Conservation (phyloP, 129 eudicot genomes). For the Flaveria robusta region DNA sequence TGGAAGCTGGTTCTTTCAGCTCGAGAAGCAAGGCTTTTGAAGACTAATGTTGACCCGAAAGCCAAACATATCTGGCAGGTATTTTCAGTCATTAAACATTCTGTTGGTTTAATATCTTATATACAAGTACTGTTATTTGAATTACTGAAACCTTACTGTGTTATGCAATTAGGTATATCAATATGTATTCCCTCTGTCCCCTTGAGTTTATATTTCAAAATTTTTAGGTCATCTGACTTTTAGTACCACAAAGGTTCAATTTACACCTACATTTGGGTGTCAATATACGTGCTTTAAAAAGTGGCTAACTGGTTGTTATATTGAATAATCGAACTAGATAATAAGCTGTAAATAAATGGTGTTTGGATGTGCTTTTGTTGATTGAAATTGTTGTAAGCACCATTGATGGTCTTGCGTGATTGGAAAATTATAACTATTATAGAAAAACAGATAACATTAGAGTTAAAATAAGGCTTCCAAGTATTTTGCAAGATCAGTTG, state of each 20-base stretch:
- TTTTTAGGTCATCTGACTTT: neutral
- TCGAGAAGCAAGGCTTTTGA: slow-evolving; percentile 66
- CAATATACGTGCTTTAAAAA: neutral
- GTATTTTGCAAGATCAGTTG: neutral
- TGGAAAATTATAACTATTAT: neutral
- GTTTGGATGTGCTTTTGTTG: slow-evolving; percentile 3
- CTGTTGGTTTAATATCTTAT: neutral
- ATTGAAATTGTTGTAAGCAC: slow-evolving; percentile 3
- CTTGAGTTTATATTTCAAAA: neutral
- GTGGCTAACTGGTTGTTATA: neutral
- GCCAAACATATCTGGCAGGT: slow-evolving; percentile 58
- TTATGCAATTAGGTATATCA: neutral
- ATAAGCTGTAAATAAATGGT: neutral
- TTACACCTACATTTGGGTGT: neutral
- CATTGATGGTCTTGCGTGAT: neutral
- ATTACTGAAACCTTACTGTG: slow-evolving; percentile 13
- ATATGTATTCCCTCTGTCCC: neutral
- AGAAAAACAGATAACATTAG: neutral
- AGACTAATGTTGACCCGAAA: slow-evolving; percentile 40
- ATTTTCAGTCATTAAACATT: neutral
- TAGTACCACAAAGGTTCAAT: neutral
- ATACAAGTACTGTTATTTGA: slow-evolving; percentile 5
- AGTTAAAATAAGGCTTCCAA: neutral
- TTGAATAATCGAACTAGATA: neutral
- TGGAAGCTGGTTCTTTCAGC: slow-evolving; percentile 76